Base-by-base conservation (phyloP, 257 asterid species). In the Gentiana macrophylla region DNA sequence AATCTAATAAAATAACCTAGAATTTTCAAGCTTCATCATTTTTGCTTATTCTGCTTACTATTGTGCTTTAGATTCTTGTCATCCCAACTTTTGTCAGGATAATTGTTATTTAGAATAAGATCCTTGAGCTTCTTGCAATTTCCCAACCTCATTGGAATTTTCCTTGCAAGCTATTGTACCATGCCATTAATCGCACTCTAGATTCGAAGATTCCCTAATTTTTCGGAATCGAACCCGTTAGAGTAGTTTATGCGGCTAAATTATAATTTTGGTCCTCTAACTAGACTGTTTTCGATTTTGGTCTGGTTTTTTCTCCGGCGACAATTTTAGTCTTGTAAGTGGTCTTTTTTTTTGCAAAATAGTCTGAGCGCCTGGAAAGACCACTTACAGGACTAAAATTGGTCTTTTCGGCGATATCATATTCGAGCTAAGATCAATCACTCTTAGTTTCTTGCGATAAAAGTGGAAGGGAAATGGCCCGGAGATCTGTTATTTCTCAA, bases 101-200 rank as follows among this genome's bases (percentile, higher is more conserved):
- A 79, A 66, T 90, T 90, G 59, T 86, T 90, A 58, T 90, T 90
- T 53, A 90, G 65, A n/a, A 90, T 90, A 3, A 90, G 86, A 65
- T 80, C 82, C 65, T 91, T 91, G n/a, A 91, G 84, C 47, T 84
- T 84, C 76, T 65, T 84, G 85, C 94, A 84, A 32, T 79, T 82
- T 49, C 98, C 98, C 52, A 87, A 52, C 70, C 84, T 87, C 32
- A 87, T 66, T 0, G 98, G 96, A 50, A 91, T 37, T 52, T 77
- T 35, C 98, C 96, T 54, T 77, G 86, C 76, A 91, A 68, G 64
- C 83, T 64, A 58, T 91, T 87, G 79, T 86, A 91, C 98, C 98
- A 91, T 0, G 96, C 96, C 3, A 91, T 86, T 13, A 91, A 67
- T 75, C 84, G 96, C n/a, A n/a, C 74, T 87, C 96, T 9, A 91